Evolutionary conservation across 2,329 filamentous ascomycete species (phyloP), one percentile per base, ranked within the genome.

Genomic region (Fusarium fujikuroi): DNA sequence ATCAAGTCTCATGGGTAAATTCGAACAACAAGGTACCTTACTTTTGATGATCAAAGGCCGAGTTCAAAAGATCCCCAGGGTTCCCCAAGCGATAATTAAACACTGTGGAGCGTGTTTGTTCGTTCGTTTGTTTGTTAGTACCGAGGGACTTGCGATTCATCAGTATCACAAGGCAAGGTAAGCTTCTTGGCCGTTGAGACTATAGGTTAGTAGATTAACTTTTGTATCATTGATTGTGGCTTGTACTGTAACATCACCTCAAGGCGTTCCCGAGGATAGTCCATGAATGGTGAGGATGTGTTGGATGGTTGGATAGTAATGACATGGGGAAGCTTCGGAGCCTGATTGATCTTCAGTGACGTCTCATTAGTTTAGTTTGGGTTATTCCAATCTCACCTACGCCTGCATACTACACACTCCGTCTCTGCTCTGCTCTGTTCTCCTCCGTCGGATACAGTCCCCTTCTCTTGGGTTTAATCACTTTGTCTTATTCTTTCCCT

Each of bases 331-430:
- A 69, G 69, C 73, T 75, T 70, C 53, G 71, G 71, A 77, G 69
- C 75, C 66, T 71, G 70, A 50, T 74, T 76, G 73, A 77, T 77
- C 71, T 73, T 66, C 66, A 73, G 66, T 75, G 75, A 72, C 69
- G 75, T 70, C 66, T 77, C 54, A 34, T 68, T 43, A 74, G 66
- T 60, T 62, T 18, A 72, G 62, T 60, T 59, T 36, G 60, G 34
- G 34, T 40, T 39, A 40, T 54, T 54, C 34, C 23, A 54, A 66
- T 63, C 71, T 66, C 60, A 60, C 59, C 56, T 39, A 25, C 28
- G 37, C 54, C 49, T 69, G 30, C 54, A 56, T 53, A 28, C 49
- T 36, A n/a, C 54, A 56, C 39, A 21, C 49, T 36, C 47, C 47
- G 21, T 50, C 25, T 49, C 46, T 46, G 23, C 16, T 46, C 40